phyloP scores from a whole-genome alignment of 768 basidiomycete species.

The Pleurotus giganteus region DNA sequence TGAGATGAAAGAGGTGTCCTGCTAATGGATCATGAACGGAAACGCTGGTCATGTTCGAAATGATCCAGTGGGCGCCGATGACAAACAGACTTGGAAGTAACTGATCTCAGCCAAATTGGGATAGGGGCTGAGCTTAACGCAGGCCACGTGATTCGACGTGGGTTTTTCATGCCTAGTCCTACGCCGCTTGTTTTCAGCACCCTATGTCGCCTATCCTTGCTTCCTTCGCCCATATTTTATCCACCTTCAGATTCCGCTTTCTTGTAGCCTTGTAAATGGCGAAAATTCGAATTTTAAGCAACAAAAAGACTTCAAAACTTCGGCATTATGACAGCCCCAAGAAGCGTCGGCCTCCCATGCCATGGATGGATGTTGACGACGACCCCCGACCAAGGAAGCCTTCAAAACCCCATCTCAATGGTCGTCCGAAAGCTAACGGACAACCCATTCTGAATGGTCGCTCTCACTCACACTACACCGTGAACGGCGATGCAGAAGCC shows the following conservation, averaged over 20 bases:
- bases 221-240: not conserved
- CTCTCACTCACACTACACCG: not conserved
- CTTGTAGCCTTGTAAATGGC: not conserved
- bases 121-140: too few relatives aligned
- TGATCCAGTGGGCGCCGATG: too few relatives aligned
- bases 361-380: not conserved
- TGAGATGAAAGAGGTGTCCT: slow-evolving; percentile 56
- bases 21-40: slow-evolving; percentile 20
- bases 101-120: too few relatives aligned
- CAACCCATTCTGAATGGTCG: not conserved
- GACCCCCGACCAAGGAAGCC: not conserved
- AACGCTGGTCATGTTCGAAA: not conserved
- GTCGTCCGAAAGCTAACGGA: not conserved
- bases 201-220: not conserved
- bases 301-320: not conserved
- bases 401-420: not conserved
- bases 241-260: too few relatives aligned
- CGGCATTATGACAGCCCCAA: not conserved
- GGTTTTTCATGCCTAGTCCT: not conserved
- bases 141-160: not conserved
- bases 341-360: not conserved
- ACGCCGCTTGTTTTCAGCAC: not conserved
- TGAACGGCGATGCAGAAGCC: not conserved
- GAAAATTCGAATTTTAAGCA: not conserved
- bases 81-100: too few relatives aligned